Percentiles rank a stretch among this genome's conserved stretches.
These are phyloP conservation scores for Fraxinus baroniana DNA, from an alignment of 305 asterid genomes.

Conservation along the genomic window DNA sequence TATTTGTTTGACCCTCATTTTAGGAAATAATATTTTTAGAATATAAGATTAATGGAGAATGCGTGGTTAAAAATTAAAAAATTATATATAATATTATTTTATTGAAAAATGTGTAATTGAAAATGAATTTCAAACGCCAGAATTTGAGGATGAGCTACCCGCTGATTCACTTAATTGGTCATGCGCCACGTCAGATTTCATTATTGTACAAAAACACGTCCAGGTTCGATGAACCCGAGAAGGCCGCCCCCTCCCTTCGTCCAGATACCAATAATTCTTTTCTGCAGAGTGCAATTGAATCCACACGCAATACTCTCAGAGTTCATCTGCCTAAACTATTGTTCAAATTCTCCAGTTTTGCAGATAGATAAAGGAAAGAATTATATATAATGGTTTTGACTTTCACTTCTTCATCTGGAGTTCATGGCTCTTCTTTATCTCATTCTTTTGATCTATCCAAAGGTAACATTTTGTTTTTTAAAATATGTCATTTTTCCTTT, in stretches of 20 bases:
- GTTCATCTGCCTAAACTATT: too few relatives aligned
- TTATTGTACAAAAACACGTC: conserved; percentile 44
- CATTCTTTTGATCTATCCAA: conserved; percentile 30
- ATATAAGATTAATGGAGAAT: too few relatives aligned
- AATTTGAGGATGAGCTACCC: too few relatives aligned
- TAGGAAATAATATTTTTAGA: too few relatives aligned
- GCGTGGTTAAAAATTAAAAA: too few relatives aligned
- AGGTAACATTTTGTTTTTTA: conserved; percentile 28
- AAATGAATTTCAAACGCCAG: too few relatives aligned
- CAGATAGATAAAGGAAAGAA: neutral
- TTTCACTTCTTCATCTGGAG: conserved; percentile 37
- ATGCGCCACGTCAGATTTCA: conserved; percentile 28
- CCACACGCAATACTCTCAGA: too few relatives aligned
- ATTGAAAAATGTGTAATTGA: too few relatives aligned
- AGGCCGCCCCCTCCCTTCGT: conserved; percentile 18
- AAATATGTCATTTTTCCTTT: neutral
- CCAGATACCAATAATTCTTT: neutral
- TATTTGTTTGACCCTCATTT: too few relatives aligned
- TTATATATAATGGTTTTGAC: conserved; percentile 41
- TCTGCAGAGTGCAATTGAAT: conserved; percentile 4
- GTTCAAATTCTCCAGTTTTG: too few relatives aligned
- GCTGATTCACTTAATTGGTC: too few relatives aligned
- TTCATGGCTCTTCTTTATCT: conserved; percentile 30
- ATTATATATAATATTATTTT: too few relatives aligned
- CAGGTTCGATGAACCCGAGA: conserved; percentile 65